Conservation (phyloP, 2,329 filamentous ascomycete species). For the Pestalotiopsis sp. region DNA sequence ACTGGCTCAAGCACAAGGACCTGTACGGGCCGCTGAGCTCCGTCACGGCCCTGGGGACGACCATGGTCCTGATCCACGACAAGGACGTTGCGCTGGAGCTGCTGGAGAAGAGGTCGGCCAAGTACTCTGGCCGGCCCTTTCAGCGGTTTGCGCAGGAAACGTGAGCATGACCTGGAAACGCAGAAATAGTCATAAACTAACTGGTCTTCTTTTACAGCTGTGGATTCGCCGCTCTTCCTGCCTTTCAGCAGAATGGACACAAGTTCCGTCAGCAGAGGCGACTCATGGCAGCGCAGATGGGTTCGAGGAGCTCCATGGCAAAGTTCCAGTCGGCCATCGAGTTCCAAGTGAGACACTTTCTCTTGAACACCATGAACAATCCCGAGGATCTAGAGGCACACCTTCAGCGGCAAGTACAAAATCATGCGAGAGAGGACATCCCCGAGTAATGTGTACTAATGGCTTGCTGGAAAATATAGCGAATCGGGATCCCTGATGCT, state of each 20-base stretch:
- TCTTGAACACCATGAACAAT: constrained; percentile 42
- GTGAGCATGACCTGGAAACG: constrained; percentile 24
- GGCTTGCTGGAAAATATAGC: constrained; percentile 28
- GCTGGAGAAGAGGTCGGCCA: constrained; percentile 36
- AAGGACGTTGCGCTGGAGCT: constrained; percentile 37
- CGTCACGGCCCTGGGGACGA: constrained; percentile 42
- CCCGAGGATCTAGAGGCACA: constrained; percentile 41
- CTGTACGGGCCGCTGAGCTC: constrained; percentile 39
- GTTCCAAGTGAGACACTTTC: constrained; percentile 43
- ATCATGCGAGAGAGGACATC: background rate
- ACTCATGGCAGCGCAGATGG: constrained; percentile 45
- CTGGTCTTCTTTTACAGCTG: constrained; percentile 17
- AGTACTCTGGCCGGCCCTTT: constrained; percentile 37
- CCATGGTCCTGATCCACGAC: constrained; percentile 44
- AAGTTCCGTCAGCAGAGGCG: constrained; percentile 45
- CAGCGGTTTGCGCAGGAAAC: constrained; percentile 37
- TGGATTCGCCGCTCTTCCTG: constrained; percentile 40
- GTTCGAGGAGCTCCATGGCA: constrained; percentile 39
- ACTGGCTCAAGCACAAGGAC: constrained; percentile 45
- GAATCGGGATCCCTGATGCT: constrained; percentile 30
- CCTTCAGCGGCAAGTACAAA: constrained; percentile 39
- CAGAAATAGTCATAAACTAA: background rate
- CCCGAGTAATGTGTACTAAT: background rate
- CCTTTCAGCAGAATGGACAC: constrained; percentile 37
- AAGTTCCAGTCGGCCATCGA: constrained; percentile 46